Conservation (phyloP, 179 eudicot genomes). For the Beta macrorhiza region DNA sequence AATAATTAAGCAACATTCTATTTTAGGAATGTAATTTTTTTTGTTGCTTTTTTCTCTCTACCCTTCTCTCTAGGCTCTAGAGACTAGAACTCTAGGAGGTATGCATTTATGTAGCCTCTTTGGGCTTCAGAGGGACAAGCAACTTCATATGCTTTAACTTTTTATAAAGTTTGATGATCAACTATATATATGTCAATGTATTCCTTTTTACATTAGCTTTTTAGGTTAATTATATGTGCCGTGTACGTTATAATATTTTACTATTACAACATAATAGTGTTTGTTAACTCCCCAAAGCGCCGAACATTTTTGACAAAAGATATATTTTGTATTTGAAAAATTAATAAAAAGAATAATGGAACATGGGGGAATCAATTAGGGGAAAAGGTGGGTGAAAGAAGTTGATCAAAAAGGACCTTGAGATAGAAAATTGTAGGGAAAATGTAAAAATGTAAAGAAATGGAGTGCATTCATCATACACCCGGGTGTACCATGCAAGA, state of each 20-base stretch:
- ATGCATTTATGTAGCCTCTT: slow-evolving; percentile 11
- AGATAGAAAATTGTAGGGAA: too few species aligned
- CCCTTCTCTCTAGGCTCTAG: not conserved
- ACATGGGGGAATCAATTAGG: slow-evolving; percentile 14
- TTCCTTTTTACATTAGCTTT: slow-evolving; percentile 6
- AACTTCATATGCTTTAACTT: slow-evolving; percentile 6
- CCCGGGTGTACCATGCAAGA: too few species aligned
- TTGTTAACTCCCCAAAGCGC: slow-evolving; percentile 1
- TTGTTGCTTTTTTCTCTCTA: not conserved
- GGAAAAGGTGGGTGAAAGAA: slow-evolving; percentile 4
- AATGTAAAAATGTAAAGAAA: too few species aligned
- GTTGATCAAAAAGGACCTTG: not conserved
- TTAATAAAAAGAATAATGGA: not conserved
- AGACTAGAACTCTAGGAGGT: not conserved
- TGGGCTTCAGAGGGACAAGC: slow-evolving; percentile 18
- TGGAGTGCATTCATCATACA: too few species aligned
- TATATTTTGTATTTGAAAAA: not conserved
- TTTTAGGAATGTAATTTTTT: slow-evolving; percentile 9
- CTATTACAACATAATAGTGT: slow-evolving; percentile 13
- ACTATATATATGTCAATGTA: slow-evolving; percentile 8
- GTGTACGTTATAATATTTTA: slow-evolving; percentile 20
- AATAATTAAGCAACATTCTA: slow-evolving; percentile 21
- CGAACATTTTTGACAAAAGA: slow-evolving; percentile 14
- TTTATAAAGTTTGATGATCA: slow-evolving; percentile 9
- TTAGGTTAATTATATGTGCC: slow-evolving; percentile 3